Evolutionary conservation across 2,329 filamentous ascomycete species (phyloP).

Genomic region (Dothideomycetidae sp.): DNA sequence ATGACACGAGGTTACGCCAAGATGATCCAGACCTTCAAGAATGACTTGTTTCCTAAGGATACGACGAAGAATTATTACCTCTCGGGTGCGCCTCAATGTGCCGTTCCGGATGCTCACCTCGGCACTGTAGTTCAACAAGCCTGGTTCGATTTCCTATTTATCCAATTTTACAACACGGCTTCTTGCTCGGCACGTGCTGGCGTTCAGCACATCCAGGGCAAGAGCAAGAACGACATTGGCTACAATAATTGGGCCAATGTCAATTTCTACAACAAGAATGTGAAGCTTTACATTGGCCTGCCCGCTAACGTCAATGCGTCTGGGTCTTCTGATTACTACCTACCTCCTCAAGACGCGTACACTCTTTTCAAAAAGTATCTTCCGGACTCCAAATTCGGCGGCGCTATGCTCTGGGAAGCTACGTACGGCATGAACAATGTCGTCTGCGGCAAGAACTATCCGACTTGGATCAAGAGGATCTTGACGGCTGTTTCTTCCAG

Average conservation of each 20-base stretch:
- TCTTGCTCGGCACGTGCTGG: conserved; percentile 36
- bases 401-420: conserved; percentile 47
- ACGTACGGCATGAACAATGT: conserved; percentile 34
- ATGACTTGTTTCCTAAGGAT: conserved; percentile 23
- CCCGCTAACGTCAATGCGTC: conserved; percentile 19
- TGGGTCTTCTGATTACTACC: conserved; percentile 27
- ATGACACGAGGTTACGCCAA: conserved; percentile 30
- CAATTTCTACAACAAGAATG: conserved; percentile 26
- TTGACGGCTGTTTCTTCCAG: conserved; percentile 18
- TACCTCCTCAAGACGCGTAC: conserved; percentile 33
- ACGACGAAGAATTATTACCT: conserved; percentile 32
- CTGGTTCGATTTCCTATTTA: conserved; percentile 32
- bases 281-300: conserved; percentile 42
- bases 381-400: conserved; percentile 35
- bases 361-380: conserved; percentile 31
- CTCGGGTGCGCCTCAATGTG: conserved; percentile 34
- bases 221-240: conserved; percentile 26
- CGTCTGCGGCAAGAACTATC: conserved; percentile 31
- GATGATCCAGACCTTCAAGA: conserved; percentile 35
- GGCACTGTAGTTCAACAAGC: conserved; percentile 25
- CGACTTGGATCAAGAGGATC: conserved; percentile 35
- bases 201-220: conserved; percentile 22
- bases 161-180: conserved; percentile 34
- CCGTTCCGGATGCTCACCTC: conserved; percentile 33
- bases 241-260: conserved; percentile 33